Base-by-base conservation (phyloP, 2,329 filamentous ascomycete species). In the Rhynchosporium agropyri region DNA sequence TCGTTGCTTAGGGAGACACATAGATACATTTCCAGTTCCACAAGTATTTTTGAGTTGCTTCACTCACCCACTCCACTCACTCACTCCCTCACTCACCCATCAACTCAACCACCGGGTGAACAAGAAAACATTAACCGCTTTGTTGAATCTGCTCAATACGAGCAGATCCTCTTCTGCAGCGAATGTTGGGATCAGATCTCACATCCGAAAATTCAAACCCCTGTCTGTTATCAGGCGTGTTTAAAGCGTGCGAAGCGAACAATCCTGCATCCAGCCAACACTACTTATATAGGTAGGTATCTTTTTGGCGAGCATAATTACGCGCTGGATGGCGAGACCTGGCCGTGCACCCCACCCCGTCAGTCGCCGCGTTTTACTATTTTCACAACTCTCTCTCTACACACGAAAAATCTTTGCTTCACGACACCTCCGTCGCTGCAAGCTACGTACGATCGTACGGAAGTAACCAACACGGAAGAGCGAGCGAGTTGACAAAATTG, bases 231-330 rank as follows among this genome's bases (percentile, higher is more conserved):
- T 31, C 45, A 46, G 53, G 59, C 50, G 59, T 42, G 31, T 36
- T 42, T 61, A 48, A 61, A 45, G 50, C 50, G 46, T 48, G 33
- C 60, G 43, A 57, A 48, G 38, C 20, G 36, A 42, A 42, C 56
- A 60, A 20, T 20, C 20, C 20, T 20, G 20, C 20, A 20, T 20
- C 20, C 20, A 20, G 20, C 20, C 20, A 20, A 20, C 20, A 20
- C 20, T 20, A 20, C 20, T 20, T 20, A 20, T 20, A 20, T 20
- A 20, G 20, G 20, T 20, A 20, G 20, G 20, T 20, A 62, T 55
- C 59, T 54, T 60, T 60, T 60, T 49, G 38, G 56, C 61, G 61
- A 63, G 57, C 61, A 63, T 63, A 63, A 63, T 59, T 55, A 63
- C 61, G 61, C 20, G 20, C 20, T 20, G 59, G 61, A 33, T 20